Evolutionary conservation across 2,329 filamentous ascomycete genomes (phyloP).

Genomic region (Aulographum hederae): DNA sequence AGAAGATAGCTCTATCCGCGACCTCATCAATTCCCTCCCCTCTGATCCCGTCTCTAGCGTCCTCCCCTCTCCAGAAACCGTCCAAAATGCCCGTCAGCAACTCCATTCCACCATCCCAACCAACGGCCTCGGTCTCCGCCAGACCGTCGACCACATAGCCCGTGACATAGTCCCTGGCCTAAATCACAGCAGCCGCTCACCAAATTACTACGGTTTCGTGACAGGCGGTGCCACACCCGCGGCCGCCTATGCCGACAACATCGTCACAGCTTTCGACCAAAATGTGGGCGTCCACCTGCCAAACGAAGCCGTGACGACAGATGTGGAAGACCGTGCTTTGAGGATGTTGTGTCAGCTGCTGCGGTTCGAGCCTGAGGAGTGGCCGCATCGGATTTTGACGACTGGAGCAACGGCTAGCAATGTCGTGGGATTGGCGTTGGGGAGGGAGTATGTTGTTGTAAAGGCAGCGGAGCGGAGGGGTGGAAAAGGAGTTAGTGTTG

Average conservation of each 20-base stretch:
- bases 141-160: conserved; percentile 23
- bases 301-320: conserved; percentile 53
- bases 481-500: conserved; percentile 29
- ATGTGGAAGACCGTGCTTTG: conserved; percentile 57
- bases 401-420: conserved; percentile 54
- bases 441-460: conserved; percentile 46
- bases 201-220: conserved; percentile 79
- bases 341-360: conserved; percentile 51
- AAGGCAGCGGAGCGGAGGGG: conserved; percentile 19
- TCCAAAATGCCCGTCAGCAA: conserved; percentile 15
- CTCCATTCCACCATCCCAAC: conserved; percentile 17
- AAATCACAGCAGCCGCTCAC: conserved; percentile 39
- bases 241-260: conserved; percentile 63
- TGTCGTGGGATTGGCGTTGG: conserved; percentile 47
- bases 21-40: no score
- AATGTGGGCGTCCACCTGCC: conserved; percentile 73
- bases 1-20: no score
- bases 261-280: conserved; percentile 69
- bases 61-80: conserved; percentile 14
- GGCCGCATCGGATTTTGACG: conserved; percentile 64
- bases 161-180: conserved; percentile 36
- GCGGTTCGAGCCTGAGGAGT: conserved; percentile 32
- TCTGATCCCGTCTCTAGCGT: no score
- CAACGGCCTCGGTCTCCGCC: conserved; percentile 23
- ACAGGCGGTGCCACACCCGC: conserved; percentile 66